phyloP scores from a whole-genome alignment of 2,329 filamentous ascomycete genomes.

The Cercospora sesami region DNA sequence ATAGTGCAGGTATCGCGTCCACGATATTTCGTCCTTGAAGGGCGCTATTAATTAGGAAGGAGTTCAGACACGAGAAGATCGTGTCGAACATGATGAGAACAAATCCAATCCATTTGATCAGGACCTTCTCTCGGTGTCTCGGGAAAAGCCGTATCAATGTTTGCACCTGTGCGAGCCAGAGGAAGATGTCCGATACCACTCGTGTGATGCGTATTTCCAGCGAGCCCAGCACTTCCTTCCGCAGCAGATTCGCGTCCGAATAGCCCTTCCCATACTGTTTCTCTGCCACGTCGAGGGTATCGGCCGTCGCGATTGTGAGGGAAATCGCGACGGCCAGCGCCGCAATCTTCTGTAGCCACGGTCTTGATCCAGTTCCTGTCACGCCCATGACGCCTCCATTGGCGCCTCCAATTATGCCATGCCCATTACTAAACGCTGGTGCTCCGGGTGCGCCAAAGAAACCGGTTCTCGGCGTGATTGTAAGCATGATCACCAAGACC shows the following conservation, averaged over 20 bases:
- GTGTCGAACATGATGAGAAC: conserved; percentile 88
- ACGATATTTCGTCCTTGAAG: conserved; percentile 69
- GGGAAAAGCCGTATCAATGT: conserved; percentile 94
- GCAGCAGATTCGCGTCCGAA: conserved; percentile 75
- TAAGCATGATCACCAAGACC: conserved; percentile 87
- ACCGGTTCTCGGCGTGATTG: conserved; percentile 93
- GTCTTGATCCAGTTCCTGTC: conserved; percentile 84
- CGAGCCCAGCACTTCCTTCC: conserved; percentile 76
- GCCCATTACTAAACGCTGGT: conserved; percentile 57
- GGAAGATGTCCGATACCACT: conserved; percentile 90
- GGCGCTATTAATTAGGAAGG: conserved; percentile 65
- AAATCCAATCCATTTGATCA: conserved; percentile 98
- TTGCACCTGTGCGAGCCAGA: conserved; percentile 97
- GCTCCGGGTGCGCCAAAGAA: conserved; percentile 71
- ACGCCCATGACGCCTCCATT: conserved; percentile 62
- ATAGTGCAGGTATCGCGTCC: conserved; percentile 86
- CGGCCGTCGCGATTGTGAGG: conserved; percentile 86
- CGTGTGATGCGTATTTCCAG: conserved; percentile 85
- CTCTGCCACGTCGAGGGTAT: conserved; percentile 84
- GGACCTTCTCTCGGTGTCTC: conserved; percentile 92
- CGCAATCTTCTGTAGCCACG: conserved; percentile 80
- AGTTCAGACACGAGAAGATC: conserved; percentile 87
- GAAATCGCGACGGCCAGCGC: conserved; percentile 71
- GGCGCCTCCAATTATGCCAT: conserved; percentile 82
- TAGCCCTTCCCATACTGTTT: conserved; percentile 75